Conservation (phyloP, 352 stramenopile genomes). For the Globisporangium uncinulatum region DNA sequence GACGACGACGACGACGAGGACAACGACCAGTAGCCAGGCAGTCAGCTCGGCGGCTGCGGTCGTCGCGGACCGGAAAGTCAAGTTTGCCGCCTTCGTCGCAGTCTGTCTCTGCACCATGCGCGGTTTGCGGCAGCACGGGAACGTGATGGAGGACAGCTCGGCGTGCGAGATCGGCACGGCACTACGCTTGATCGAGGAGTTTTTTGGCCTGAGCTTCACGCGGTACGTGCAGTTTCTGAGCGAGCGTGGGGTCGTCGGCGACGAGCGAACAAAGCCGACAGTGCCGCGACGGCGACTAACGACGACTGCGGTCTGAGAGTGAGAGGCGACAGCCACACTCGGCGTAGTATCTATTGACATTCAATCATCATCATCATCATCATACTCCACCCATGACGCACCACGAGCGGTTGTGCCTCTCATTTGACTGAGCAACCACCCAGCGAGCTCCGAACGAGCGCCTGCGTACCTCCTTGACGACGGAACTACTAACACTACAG, state of each 20-base stretch:
- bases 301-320: background rate
- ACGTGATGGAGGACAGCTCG: slow-evolving; percentile 38
- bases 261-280: slow-evolving; percentile 1
- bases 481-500: too few species aligned
- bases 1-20: too few species aligned
- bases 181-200: slow-evolving; percentile 61
- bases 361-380: too few species aligned
- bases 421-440: too few species aligned
- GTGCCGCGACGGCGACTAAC: background rate
- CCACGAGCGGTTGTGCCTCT: too few species aligned
- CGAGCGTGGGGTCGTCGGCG: slow-evolving; percentile 50
- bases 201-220: slow-evolving; percentile 62
- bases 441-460: too few species aligned
- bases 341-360: too few species aligned
- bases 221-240: slow-evolving; percentile 58
- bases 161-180: slow-evolving; percentile 50
- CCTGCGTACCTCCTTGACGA: too few species aligned
- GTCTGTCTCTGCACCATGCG: slow-evolving; percentile 46
- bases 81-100: slow-evolving; percentile 48
- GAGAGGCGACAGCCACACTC: too few species aligned
- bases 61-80: slow-evolving; percentile 42
- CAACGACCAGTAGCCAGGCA: slow-evolving; percentile 3
- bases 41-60: slow-evolving; percentile 7
- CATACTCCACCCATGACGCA: too few species aligned
- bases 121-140: slow-evolving; percentile 58